Evolutionary conservation across 495 filamentous ascomycete genomes (phyloP).

Genomic region (Penicillium alfredii): DNA sequence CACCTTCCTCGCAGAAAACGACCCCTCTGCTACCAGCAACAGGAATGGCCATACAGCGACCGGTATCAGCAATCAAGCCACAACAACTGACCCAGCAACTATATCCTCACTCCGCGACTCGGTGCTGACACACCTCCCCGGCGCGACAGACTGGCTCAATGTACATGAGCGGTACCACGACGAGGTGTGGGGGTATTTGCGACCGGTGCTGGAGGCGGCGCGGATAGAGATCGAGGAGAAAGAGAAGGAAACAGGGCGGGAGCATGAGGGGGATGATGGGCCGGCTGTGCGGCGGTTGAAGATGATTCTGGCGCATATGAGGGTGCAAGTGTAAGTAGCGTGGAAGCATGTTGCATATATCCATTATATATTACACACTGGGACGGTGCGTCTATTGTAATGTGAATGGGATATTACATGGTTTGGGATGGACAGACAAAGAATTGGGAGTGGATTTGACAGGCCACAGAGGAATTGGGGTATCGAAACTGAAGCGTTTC

Average conservation of each 20-base stretch:
- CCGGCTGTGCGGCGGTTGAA: constrained; percentile 44
- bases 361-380: neutral
- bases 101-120: constrained; percentile 24
- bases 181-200: constrained; percentile 72
- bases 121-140: constrained; percentile 27
- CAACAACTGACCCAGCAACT: too few relatives aligned
- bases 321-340: neutral
- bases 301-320: constrained; percentile 48
- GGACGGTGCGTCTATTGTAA: too few relatives aligned
- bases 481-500: too few relatives aligned
- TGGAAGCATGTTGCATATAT: neutral
- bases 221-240: constrained; percentile 49
- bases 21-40: constrained; percentile 4
- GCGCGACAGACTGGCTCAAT: constrained; percentile 49
- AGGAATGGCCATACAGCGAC: constrained; percentile 5
- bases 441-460: too few relatives aligned
- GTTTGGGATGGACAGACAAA: too few relatives aligned
- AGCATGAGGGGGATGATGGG: constrained; percentile 25
- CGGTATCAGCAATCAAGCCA: too few relatives aligned
- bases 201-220: constrained; percentile 58
- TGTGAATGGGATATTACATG: too few relatives aligned
- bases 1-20: constrained; percentile 22
- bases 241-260: constrained; percentile 35
- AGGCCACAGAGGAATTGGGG: neutral
- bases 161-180: constrained; percentile 64